phyloP scores from a whole-genome alignment of 768 basidiomycete genomes.

The Leccinum boreale region DNA sequence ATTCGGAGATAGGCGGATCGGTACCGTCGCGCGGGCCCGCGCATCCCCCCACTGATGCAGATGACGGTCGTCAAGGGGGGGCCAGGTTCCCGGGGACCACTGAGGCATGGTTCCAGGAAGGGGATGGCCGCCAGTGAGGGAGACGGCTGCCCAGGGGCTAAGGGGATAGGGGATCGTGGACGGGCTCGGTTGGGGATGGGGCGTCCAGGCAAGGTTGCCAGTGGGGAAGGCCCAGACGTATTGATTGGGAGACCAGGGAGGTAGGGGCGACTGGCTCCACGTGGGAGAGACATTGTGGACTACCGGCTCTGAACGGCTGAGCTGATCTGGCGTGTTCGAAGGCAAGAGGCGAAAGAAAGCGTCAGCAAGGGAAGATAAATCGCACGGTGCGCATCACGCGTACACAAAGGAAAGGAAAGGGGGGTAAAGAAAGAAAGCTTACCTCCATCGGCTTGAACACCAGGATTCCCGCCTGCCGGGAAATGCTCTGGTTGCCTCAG shows the following conservation, averaged over 20 bases:
- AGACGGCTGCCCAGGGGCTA: slow-evolving; percentile 15
- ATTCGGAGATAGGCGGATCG: not conserved
- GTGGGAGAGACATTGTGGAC: not conserved
- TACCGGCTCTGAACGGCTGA: not conserved
- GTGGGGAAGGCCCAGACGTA: slow-evolving; percentile 24
- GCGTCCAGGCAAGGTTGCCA: slow-evolving; percentile 27
- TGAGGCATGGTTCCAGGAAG: slow-evolving; percentile 24
- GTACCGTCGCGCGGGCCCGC: not conserved
- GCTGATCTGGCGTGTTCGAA: slow-evolving; percentile 5
- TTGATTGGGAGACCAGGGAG: slow-evolving; percentile 20
- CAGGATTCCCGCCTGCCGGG: slow-evolving; percentile 20
- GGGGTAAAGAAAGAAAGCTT: not conserved
- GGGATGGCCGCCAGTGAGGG: slow-evolving; percentile 21
- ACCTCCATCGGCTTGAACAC: slow-evolving; percentile 18
- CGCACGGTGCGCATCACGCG: not conserved
- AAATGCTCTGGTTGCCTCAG: slow-evolving; percentile 11
- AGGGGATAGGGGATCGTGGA: not conserved
- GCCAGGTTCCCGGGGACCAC: slow-evolving; percentile 29
- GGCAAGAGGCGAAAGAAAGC: not conserved
- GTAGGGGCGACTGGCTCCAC: not conserved
- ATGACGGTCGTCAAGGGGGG: slow-evolving; percentile 22
- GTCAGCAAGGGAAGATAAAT: slow-evolving; percentile 1
- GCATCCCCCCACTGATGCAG: not conserved
- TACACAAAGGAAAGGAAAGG: not conserved
- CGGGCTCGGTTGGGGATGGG: slow-evolving; percentile 18